These are phyloP conservation scores for Tylopilus intermedius DNA, from an alignment of 768 basidiomycete species.

Conservation along the genomic window DNA sequence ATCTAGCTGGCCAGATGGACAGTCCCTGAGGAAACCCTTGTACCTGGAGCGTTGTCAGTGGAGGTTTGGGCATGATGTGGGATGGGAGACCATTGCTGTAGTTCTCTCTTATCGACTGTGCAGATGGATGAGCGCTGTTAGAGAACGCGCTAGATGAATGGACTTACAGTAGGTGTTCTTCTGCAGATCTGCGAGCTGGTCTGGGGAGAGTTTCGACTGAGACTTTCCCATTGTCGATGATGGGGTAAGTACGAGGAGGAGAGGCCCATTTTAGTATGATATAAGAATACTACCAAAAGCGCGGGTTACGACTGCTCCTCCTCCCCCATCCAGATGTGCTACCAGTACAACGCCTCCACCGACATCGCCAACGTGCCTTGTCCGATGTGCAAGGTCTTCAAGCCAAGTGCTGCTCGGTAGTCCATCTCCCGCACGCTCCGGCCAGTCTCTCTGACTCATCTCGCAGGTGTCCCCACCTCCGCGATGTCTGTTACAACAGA, in stretches of 20 bases:
- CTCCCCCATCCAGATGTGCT: constrained; percentile 53
- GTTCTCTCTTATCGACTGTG: constrained; percentile 91
- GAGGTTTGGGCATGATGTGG: constrained; percentile 1
- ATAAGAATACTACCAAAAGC: constrained; percentile 24
- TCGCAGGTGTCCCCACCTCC: constrained; percentile 69
- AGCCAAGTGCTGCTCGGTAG: constrained; percentile 54
- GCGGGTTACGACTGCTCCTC: constrained; percentile 18
- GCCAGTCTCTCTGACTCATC: constrained; percentile 15
- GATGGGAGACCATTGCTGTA: constrained; percentile 77
- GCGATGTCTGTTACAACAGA: constrained; percentile 73
- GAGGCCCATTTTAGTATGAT: constrained; percentile 29
- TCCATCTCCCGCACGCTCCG: constrained; percentile 9
- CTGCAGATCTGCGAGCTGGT: constrained; percentile 92
- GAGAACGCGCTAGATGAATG: constrained; percentile 9
- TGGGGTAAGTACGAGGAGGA: constrained; percentile 2
- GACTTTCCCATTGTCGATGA: constrained; percentile 86
- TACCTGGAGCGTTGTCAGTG: constrained; percentile 55
- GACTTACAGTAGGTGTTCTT: constrained; percentile 93
- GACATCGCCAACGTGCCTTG: constrained; percentile 65
- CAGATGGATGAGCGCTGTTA: constrained; percentile 10
- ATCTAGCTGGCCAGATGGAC: constrained; percentile 94
- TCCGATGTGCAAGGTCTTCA: constrained; percentile 83
- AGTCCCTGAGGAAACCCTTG: constrained; percentile 99
- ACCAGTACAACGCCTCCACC: constrained; percentile 57
- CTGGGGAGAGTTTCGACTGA: constrained; percentile 90